A percentile compares a stretch with the other conserved stretches of the same genome.
Evolutionary conservation across 805 yeast genomes (phyloP).

Genomic region (Wickerhamiella alocasiicola): DNA sequence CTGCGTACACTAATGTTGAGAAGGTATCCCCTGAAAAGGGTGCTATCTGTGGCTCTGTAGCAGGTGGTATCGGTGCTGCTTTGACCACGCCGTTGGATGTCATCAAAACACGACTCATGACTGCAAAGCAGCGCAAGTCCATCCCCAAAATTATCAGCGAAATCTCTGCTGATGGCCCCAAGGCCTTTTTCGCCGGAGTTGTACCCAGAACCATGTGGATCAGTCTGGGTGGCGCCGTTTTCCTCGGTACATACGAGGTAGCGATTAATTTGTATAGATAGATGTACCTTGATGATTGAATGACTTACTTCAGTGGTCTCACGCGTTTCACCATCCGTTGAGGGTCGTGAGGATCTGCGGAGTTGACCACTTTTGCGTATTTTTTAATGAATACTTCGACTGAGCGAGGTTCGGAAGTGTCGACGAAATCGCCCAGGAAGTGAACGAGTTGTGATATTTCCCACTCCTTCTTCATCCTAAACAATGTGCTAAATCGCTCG

Average conservation of each 20-base stretch:
- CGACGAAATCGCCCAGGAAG: conserved; percentile 42
- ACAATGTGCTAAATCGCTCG: conserved; percentile 40
- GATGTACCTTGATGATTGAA: too few species aligned
- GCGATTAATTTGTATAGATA: conserved; percentile 6
- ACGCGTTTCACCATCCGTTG: conserved; percentile 2
- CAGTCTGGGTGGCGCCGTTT: conserved; percentile 95
- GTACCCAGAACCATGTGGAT: conserved; percentile 98
- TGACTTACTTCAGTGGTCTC: neutral
- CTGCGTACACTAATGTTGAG: conserved; percentile 33
- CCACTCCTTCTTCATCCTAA: conserved; percentile 48
- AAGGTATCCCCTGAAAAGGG: conserved; percentile 55
- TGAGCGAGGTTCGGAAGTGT: neutral
- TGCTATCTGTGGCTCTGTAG: conserved; percentile 79
- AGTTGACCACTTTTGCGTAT: conserved; percentile 8
- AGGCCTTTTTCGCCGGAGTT: conserved; percentile 66
- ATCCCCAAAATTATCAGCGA: conserved; percentile 36
- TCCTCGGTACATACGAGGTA: conserved; percentile 80
- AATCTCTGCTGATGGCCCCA: conserved; percentile 51
- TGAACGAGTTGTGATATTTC: conserved; percentile 49
- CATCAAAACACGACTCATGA: conserved; percentile 85
- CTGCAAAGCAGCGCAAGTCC: conserved; percentile 40
- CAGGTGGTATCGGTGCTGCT: conserved; percentile 94
- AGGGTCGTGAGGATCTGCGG: conserved; percentile 1
- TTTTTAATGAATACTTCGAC: conserved; percentile 6
- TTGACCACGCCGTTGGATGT: conserved; percentile 90